phyloP scores from a whole-genome alignment of 495 filamentous ascomycete genomes.

The Xeromyces bisporus region DNA sequence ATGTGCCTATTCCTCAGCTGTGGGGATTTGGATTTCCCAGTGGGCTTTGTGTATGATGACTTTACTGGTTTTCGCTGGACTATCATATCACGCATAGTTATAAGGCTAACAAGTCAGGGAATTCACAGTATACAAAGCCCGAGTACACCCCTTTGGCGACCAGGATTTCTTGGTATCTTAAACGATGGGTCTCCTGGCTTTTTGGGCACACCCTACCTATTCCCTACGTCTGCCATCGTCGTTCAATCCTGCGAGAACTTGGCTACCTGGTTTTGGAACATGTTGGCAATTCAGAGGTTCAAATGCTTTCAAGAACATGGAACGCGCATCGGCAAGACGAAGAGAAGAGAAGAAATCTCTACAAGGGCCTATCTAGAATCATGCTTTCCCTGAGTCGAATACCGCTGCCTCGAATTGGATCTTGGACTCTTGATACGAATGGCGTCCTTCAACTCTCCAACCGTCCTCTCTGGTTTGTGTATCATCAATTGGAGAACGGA shows the following conservation, averaged over 20 bases:
- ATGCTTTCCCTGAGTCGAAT: slow-evolving; percentile 16
- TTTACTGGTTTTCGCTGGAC: not conserved
- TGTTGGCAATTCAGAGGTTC: slow-evolving; percentile 7
- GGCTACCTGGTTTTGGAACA: slow-evolving; percentile 1
- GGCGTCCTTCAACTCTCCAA: slow-evolving; percentile 16
- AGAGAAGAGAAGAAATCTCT: slow-evolving; percentile 10
- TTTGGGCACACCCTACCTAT: slow-evolving; percentile 12
- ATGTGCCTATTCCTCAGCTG: slow-evolving; percentile 16
- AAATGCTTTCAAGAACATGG: slow-evolving; percentile 22
- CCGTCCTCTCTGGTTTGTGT: slow-evolving; percentile 12
- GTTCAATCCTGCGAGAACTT: no score
- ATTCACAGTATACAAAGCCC: slow-evolving; percentile 13
- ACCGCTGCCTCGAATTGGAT: slow-evolving; percentile 18
- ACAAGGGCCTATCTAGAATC: slow-evolving; percentile 12
- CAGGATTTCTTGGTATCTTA: slow-evolving; percentile 8
- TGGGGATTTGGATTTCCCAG: slow-evolving; percentile 19
- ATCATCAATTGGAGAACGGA: slow-evolving; percentile 19
- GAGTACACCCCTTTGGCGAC: slow-evolving; percentile 12
- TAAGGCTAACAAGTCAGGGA: slow-evolving; percentile 1
- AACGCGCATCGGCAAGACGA: slow-evolving; percentile 5
- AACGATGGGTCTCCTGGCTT: slow-evolving; percentile 6
- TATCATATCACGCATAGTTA: slow-evolving; percentile 2
- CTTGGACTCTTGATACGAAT: slow-evolving; percentile 14
- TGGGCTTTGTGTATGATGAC: slow-evolving; percentile 8
- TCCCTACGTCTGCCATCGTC: slow-evolving; percentile 9